Base-by-base conservation (phyloP, 257 asterid genomes). In the Fraxinus pennsylvanica region DNA sequence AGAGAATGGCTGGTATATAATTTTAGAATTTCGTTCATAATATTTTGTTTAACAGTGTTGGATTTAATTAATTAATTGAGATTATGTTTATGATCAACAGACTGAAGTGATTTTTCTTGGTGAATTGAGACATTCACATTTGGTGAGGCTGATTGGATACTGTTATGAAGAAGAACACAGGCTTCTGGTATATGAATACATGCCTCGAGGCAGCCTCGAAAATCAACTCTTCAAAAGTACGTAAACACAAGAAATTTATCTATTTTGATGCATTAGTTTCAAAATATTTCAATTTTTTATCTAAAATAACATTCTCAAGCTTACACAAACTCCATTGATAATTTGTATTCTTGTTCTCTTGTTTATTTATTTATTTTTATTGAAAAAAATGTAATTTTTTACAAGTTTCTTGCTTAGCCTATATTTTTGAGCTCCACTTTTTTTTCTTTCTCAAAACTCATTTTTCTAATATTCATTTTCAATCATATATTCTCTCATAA, bases 81-180 rank as follows among this genome's bases (percentile, higher is more conserved):
- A 3, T 71, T 67, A 54, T 25, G 12, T 38, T 65, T 5, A 38
- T 75, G 14, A 29, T 74, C 6, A 32, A 72, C 92, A 94, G 98
- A 91, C 97, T 0, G 98, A 94, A 79, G 97, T 94, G 82, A 89
- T 92, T 25, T 88, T 89, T 83, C 88, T 94, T 32, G 98, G 98
- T 19, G 96, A 94, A 79, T 82, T 94, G 81, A 91, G 98, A 41
- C 97, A 94, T 84, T 86, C 86, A 33, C 87, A 94, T 90, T 80
- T 94, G 84, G 98, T 94, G 85, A 94, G 90, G 84, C 30, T 94
- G 91, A 94, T 94, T 9, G 98, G 98, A n/a, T 94, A 91, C 78
- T 94, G 98, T n/a, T 91, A 93, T 27, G 98, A 94, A 76, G 98
- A 94, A 82, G 97, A 94, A 82, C 97, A 94, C 32, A 89, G 98